A percentile compares a stretch with the other conserved stretches of the same genome.
Conservation (phyloP, 768 basidiomycete genomes). For the Leccinum broughii region DNA sequence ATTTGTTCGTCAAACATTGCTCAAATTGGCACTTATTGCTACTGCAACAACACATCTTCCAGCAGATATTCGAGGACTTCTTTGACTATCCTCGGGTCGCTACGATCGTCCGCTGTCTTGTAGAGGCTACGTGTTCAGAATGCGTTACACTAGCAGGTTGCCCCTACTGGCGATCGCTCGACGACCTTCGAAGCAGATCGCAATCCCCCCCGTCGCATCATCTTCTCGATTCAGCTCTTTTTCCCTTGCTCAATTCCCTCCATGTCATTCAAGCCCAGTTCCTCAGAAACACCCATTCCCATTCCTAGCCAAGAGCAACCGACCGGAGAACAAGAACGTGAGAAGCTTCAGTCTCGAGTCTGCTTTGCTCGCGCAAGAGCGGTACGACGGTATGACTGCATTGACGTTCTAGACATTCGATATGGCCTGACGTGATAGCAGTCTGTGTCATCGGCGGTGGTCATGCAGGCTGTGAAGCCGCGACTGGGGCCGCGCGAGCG, state of each 20-base stretch:
- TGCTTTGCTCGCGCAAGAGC: background rate
- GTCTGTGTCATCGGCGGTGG: conserved; percentile 91
- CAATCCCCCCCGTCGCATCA: background rate
- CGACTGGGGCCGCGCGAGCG: conserved; percentile 79
- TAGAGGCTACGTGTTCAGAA: background rate
- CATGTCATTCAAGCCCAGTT: background rate
- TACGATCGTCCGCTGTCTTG: background rate
- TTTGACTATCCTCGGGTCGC: background rate
- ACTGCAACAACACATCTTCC: background rate
- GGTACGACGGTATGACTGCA: conserved; percentile 27
- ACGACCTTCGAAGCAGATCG: background rate
- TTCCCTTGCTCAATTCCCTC: background rate
- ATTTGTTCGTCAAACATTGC: background rate
- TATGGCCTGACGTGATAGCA: conserved; percentile 39
- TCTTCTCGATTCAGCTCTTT: background rate
- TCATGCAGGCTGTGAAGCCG: conserved; percentile 92
- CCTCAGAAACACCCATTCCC: background rate
- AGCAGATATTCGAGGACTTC: background rate
- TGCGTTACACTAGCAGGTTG: conserved; percentile 4
- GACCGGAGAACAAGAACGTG: background rate
- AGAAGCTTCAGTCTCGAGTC: conserved; percentile 4
- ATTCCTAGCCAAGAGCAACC: background rate
- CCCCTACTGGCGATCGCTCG: conserved; percentile 7
- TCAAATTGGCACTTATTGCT: background rate
- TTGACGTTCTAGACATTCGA: background rate